Percentiles rank a stretch among this genome's conserved stretches.
These are phyloP conservation scores for Colletotrichum australisinense DNA, from an alignment of 2,329 filamentous ascomycete genomes.

Conservation along the genomic window DNA sequence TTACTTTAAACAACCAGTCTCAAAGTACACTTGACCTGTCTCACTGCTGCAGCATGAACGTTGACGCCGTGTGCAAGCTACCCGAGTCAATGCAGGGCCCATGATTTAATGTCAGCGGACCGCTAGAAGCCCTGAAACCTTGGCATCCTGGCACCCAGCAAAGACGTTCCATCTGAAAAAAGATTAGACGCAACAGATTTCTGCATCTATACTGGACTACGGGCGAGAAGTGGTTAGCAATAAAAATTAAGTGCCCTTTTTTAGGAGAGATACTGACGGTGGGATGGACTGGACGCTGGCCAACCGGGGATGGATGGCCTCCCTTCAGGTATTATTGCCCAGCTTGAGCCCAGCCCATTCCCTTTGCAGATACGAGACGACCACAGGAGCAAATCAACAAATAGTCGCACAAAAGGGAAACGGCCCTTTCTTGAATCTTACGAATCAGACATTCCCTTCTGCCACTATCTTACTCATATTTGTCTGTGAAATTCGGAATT, in stretches of 20 bases:
- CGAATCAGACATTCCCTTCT: neutral
- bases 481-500: neutral
- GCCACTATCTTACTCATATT: neutral
- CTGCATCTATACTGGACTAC: neutral
- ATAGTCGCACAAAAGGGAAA: conserved; percentile 26
- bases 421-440: neutral
- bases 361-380: conserved; percentile 22
- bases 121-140: neutral
- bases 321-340: conserved; percentile 15
- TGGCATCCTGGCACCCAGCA: conserved; percentile 19
- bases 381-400: neutral
- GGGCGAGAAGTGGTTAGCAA: conserved; percentile 4
- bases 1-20: neutral
- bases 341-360: conserved; percentile 8
- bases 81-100: conserved; percentile 7
- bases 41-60: neutral
- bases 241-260: neutral
- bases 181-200: conserved; percentile 18
- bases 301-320: neutral
- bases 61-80: conserved; percentile 15
- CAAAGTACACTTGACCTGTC: conserved; percentile 9
- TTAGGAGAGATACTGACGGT: conserved; percentile 1
- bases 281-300: neutral
- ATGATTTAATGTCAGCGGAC: conserved; percentile 18
- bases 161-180: conserved; percentile 20